Base-by-base conservation (phyloP, 306 rosid genomes). In the Urtica urens region DNA sequence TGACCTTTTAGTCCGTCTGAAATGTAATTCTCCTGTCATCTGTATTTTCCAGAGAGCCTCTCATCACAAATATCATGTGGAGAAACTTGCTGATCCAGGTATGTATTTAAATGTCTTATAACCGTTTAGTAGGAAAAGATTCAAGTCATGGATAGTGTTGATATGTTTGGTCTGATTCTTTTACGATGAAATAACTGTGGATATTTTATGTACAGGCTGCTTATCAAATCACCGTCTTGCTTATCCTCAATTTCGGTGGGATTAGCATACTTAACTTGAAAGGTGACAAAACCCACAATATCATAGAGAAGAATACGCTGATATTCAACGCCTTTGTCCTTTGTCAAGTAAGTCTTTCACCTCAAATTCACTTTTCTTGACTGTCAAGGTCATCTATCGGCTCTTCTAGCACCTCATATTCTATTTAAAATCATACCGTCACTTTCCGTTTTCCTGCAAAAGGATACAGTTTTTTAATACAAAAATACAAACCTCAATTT, bases 261-360 rank as follows among this genome's bases (percentile, higher is more conserved):
- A 67, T 5, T 41, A 68, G 49, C 49, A 25, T 90, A 59, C 74
- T 90, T 59, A 28, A 66, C 17, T 63, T 90, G 57, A 16, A 58
- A 35, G 62, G 73, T 25, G 0, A 24, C 2, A 25, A 5, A 1
- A 45, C 23, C 9, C 59, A 62, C 49, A 88, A 82, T 44, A 55
- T 20, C 58, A 69, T 57, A 81, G 69, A 78, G 76, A 81, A 84
- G 81, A 82, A 90, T 73, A 77, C 94, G 3, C 42, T 90, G 71
- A 90, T 90, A 70, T 90, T 90, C 71, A 90, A 90, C 60, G 63
- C 97, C 5, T 90, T 90, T 67, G 97, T 90, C 65, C 82, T 84
- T 40, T 90, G 95, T 51, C 97, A 81, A 64, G 97, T 90, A 77
- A 70, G 86, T 66, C 28, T 21, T 68, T 41, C 33, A 28, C 6